Conservation (phyloP, 225 moss, liverwort and hornwort species). For the Asterella californica region DNA sequence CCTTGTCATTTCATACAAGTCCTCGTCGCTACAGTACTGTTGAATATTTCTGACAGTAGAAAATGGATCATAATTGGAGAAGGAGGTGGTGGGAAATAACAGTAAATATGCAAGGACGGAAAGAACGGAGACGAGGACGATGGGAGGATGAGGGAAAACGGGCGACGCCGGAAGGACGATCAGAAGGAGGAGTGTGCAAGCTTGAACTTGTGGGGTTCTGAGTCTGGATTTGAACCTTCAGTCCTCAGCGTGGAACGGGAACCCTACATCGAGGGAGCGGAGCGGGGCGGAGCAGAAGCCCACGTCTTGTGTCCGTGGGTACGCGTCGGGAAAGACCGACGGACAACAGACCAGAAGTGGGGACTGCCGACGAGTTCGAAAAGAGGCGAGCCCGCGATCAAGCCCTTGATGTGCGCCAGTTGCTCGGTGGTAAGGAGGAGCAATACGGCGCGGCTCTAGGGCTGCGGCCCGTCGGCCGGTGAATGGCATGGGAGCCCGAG, state of each 20-base stretch:
- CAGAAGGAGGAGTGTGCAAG: neutral
- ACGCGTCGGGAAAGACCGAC: neutral
- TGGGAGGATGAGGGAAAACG: neutral
- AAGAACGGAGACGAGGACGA: neutral
- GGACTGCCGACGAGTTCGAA: neutral
- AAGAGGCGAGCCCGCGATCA: neutral
- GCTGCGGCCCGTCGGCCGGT: conserved; percentile 15
- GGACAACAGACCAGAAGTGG: neutral
- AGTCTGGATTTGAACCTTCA: conserved; percentile 5
- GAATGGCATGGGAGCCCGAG: neutral
- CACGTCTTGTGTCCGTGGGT: neutral
- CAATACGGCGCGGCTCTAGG: neutral
- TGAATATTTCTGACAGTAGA: too few relatives aligned
- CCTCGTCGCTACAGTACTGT: too few relatives aligned
- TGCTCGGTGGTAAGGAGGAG: neutral
- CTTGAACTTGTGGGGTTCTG: too few relatives aligned
- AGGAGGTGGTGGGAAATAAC: too few relatives aligned
- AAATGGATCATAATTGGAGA: too few relatives aligned
- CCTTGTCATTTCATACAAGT: too few relatives aligned
- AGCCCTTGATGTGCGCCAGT: conserved; percentile 4
- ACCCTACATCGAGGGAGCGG: neutral
- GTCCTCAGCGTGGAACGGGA: neutral
- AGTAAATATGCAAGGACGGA: neutral
- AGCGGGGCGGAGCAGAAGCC: neutral
- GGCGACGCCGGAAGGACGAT: neutral